Evolutionary conservation across 2,329 filamentous ascomycete genomes (phyloP).

Genomic region (Trichoderma gracile): DNA sequence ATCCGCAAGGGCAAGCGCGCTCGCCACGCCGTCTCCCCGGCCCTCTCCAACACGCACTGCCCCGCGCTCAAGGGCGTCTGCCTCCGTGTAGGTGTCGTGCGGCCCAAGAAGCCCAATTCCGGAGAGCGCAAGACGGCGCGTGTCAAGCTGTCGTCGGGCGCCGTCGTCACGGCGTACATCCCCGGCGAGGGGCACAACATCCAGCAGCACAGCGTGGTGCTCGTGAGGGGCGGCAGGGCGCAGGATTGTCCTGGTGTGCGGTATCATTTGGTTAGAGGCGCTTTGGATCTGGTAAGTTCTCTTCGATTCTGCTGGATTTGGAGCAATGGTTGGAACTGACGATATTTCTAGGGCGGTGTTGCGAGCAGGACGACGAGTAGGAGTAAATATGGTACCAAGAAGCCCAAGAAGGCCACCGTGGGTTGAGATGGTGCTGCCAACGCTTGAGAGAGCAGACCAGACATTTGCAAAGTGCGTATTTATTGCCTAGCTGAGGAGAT

Average conservation of each 20-base stretch:
- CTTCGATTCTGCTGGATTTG: not conserved
- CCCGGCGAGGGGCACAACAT: conserved; percentile 98
- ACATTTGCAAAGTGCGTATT: not conserved
- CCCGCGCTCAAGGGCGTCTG: conserved; percentile 95
- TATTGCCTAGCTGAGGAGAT: too few species aligned
- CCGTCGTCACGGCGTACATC: conserved; percentile 89
- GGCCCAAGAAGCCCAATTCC: conserved; percentile 98
- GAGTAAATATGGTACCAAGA: conserved; percentile 98
- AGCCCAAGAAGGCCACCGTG: conserved; percentile 79
- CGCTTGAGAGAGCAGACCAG: not conserved
- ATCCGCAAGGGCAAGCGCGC: conserved; percentile 77
- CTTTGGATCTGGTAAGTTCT: conserved; percentile 79
- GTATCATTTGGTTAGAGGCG: conserved; percentile 89
- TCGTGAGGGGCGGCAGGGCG: conserved; percentile 87
- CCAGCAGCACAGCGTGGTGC: conserved; percentile 95
- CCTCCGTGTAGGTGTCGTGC: conserved; percentile 87
- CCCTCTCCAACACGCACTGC: conserved; percentile 66
- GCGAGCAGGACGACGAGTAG: conserved; percentile 78
- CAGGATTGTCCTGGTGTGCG: conserved; percentile 99
- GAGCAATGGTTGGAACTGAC: conserved; percentile 26
- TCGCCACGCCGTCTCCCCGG: conserved; percentile 85
- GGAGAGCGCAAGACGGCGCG: conserved; percentile 94
- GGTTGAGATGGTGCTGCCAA: conserved; percentile 37
- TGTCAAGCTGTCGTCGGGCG: conserved; percentile 83
- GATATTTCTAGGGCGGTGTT: conserved; percentile 73